Conservation (phyloP, 2,329 filamentous ascomycete species). For the Ceratocystis diversiconidia region DNA sequence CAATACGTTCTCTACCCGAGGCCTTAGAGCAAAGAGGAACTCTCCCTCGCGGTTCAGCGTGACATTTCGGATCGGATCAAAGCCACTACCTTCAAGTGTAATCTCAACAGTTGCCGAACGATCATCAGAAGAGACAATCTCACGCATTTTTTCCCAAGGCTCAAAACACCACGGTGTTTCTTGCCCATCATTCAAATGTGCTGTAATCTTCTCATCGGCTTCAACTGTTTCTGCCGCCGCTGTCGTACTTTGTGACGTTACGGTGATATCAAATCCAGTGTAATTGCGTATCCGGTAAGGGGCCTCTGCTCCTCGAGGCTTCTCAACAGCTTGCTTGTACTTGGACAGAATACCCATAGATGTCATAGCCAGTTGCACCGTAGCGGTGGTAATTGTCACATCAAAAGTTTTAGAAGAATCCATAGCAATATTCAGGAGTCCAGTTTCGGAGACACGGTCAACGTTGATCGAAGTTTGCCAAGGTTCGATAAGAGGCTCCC, state of each 20-base stretch:
- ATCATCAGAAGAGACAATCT: constrained; percentile 75
- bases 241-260: constrained; percentile 50
- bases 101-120: constrained; percentile 67
- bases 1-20: constrained; percentile 68
- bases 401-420: constrained; percentile 85
- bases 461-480: constrained; percentile 92
- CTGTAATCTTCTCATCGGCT: constrained; percentile 39
- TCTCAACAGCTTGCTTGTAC: constrained; percentile 75
- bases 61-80: constrained; percentile 78
- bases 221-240: neutral
- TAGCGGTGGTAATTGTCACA: constrained; percentile 80
- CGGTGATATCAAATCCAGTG: constrained; percentile 77
- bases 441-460: constrained; percentile 59
- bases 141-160: constrained; percentile 89
- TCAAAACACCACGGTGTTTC: constrained; percentile 95
- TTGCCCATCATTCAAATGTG: constrained; percentile 72
- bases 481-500: constrained; percentile 91
- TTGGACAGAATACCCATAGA: constrained; percentile 79
- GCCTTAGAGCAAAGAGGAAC: constrained; percentile 73
- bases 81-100: constrained; percentile 81
- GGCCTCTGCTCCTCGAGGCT: constrained; percentile 79
- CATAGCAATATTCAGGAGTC: constrained; percentile 68
- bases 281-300: constrained; percentile 92
- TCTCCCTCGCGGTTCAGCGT: constrained; percentile 91
- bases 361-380: constrained; percentile 84